Base-by-base conservation (phyloP, 2,329 filamentous ascomycete genomes). In the Trichocomaceae sp. region DNA sequence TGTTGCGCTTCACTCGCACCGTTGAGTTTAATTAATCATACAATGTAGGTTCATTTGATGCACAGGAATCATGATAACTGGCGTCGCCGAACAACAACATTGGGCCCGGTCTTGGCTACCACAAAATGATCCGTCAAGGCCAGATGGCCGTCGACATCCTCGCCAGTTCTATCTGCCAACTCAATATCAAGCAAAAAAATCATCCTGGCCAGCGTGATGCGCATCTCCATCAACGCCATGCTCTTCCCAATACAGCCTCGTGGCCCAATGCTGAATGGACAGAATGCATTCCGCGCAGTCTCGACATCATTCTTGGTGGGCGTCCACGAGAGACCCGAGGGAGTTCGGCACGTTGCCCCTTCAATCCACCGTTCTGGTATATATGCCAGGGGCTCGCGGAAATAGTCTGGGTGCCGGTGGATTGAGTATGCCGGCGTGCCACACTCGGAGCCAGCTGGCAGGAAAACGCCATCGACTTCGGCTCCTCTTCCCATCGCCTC, bases 371-470 rank as follows among this genome's bases (percentile, higher is more conserved):
- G 79, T 73, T 87, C 84, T 0, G 85, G 85, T 1, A 77, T 64
- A 64, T 81, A 88, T 0, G 71, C 64, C 61, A 79, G 83, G 0
- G 85, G 79, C 23, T 77, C 71, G 1, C 81, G 78, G 70, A 79
- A 87, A 73, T 87, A 86, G 3, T 69, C 67, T 1, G 78, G 69
- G 67, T 87, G 83, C 65, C 87, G 84, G 63, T 88, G 85, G 60
- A 88, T 79, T 2, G 84, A 76, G 70, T 87, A 88, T 64, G 84
- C 81, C 12, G 85, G 81, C 2, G 81, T 82, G 39, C 84, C 85
- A 50, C 86, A 79, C 52, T 86, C 77, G 15, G 77, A 82, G 46
- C 84, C 84, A 3, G 73, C 78, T 1, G 70, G 69, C 9, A 73
- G 60, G 55, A 62, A 68, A 7, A 72, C 64, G 2, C 69, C 70